Evolutionary conservation across 306 rosid genomes (phyloP), one percentile per base, ranked within the genome.

Genomic region (Dryas octopetala): DNA sequence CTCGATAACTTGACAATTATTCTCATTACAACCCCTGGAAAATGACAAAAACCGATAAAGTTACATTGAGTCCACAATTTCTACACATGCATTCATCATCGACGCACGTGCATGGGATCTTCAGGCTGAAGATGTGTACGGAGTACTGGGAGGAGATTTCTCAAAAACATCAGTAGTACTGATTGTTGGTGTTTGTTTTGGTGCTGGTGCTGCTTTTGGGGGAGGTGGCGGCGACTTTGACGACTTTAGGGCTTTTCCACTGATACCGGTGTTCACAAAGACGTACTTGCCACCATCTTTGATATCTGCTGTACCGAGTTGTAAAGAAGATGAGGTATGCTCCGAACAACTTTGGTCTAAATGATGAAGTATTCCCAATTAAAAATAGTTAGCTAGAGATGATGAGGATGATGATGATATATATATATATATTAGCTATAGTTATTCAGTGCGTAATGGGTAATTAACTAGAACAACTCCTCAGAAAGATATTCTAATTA

Each of bases 141-240:
- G 32, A 23, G 16, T 38, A 4, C 48, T 32, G 3, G 49, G 62
- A 69, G 60, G 13, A 51, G 32, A 11, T 51, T 8, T 69, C 32
- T 69, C 32, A 3, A 32, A 53, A 15, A 51, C 15, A 16, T 38
- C 16, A 1, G 48, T 51, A 32, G 2, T 32, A 32, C 38, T 32
- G 7, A 38, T 16, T 15, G 74, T 3, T 12, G 45, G 13, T 9
- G 47, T 12, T 13, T 6, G 8, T 15, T 59, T n/a, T 7, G 74
- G 62, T 14, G 74, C 4, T 69, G 74, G 47, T 52, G 74, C 74
- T 69, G 12, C 47, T 38, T 69, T 69, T 2, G 74, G 74, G 5
- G 74, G 74, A 52, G 74, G 74, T 12, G 62, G 74, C 4, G 74
- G 74, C 4, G 74, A 51, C 48, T 16, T 69, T 41, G 61, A 51